Base-by-base conservation (phyloP, 371 early-diverging fungal species). In the Fennellomyces sp. region DNA sequence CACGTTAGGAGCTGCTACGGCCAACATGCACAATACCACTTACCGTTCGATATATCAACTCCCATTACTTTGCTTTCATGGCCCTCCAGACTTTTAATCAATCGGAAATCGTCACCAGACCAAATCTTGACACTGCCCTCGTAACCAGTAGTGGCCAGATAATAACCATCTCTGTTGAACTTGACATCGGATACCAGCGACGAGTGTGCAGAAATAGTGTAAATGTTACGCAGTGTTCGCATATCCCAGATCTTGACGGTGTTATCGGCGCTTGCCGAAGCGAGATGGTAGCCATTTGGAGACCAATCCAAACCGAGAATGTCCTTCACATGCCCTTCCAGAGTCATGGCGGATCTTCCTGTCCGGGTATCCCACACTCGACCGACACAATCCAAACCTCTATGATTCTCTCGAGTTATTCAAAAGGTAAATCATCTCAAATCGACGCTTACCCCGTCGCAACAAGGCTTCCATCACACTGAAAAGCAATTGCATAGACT, bases 361-460 rank as follows among this genome's bases (percentile, higher is more conserved):
- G 94, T 91, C 52, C 98, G 84, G 49, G 93, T 76, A 79, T 98
- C 98, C 98, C 98, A 98, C 0, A 98, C 90, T 30, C 96, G 85
- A 8, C 96, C 97, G 48, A 94, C 74, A 5, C 91, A 83, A 72
- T 97, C 98, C 49, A 92, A 70, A 5, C 97, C 98, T 50, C 91
- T 90, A 66, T 38, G 21, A 47, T 31, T 11, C 39, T 29, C 15
- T 25, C 48, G 2, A 42, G 6, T 3, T 4, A 45, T 21, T 21
- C 10, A 45, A 45, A 17, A 23, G 23, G n/a, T n/a, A n/a, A n/a
- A n/a, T n/a, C 12, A 36, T 15, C 28, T 21, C 4, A 49, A 55
- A 27, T 28, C 26, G 15, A 26, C 21, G 25, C 13, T 65, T 82
- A 90, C 90, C 90, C 97, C 8, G 94, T 92, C 0, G 95, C 97